A percentile compares a stretch with the other conserved stretches of the same genome.
Evolutionary conservation across 176 grass and related monocot genomes (phyloP).

Genomic region (Pontederia crassipes): DNA sequence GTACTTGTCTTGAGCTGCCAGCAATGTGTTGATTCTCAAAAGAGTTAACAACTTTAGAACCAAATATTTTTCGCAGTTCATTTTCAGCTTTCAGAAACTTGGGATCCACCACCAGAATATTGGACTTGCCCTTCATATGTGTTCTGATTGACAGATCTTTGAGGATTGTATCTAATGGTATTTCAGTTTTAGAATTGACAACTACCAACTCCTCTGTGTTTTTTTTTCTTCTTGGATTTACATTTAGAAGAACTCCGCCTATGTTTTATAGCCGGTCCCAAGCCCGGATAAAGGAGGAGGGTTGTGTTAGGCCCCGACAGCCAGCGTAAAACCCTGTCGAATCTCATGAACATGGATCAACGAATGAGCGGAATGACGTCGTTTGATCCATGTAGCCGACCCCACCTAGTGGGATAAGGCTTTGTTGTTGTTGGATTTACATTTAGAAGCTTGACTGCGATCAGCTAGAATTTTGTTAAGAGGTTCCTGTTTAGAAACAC

Average conservation of each 20-base stretch:
- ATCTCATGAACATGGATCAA: too few relatives aligned
- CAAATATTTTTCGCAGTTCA: conserved; percentile 95
- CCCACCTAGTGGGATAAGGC: too few relatives aligned
- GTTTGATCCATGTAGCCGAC: too few relatives aligned
- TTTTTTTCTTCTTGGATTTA: conserved; percentile 96
- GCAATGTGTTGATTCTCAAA: conserved; percentile 69
- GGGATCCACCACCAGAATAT: conserved; percentile 58
- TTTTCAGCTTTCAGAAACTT: conserved; percentile 88
- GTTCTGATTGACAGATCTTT: conserved; percentile 67
- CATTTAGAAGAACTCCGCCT: too few relatives aligned
- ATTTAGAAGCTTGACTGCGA: conserved; percentile 34
- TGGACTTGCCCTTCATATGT: conserved; percentile 25
- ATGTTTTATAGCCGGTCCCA: too few relatives aligned
- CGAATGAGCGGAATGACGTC: too few relatives aligned
- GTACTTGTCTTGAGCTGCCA: conserved; percentile 59
- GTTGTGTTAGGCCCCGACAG: too few relatives aligned
- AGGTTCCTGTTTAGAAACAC: conserved; percentile 26
- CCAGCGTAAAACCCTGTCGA: too few relatives aligned
- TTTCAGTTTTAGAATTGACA: conserved; percentile 33
- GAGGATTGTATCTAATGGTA: conserved; percentile 59
- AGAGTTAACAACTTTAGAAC: conserved; percentile 94
- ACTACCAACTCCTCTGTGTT: conserved; percentile 29
- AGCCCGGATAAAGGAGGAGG: too few relatives aligned
- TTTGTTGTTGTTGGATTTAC: too few relatives aligned
- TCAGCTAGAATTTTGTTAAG: conserved; percentile 21